Percentiles rank a stretch among this genome's conserved stretches.
These are phyloP conservation scores for Cryomyces minteri DNA, from an alignment of 495 filamentous ascomycete genomes.

Conservation along the genomic window DNA sequence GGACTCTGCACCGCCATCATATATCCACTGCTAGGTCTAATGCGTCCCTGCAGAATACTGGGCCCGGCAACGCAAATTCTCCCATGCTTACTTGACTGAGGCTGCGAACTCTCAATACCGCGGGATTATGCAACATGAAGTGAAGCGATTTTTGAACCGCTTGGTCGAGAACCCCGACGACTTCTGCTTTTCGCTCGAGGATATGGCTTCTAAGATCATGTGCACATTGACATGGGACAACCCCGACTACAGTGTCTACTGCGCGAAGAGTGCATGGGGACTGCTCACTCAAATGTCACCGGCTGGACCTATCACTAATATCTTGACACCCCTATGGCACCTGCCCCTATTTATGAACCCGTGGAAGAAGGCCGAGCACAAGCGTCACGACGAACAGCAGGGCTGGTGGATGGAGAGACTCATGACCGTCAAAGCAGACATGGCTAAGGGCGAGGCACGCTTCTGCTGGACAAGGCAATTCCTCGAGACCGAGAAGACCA, in stretches of 20 bases:
- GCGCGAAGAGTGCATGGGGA: slow-evolving; percentile 18
- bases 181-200: slow-evolving; percentile 19
- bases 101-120: slow-evolving; percentile 18
- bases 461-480: slow-evolving; percentile 12
- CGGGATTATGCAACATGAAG: slow-evolving; percentile 18
- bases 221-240: slow-evolving; percentile 18
- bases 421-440: slow-evolving; percentile 2
- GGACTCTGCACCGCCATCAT: background rate
- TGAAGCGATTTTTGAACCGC: slow-evolving; percentile 18
- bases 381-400: slow-evolving; percentile 18
- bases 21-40: background rate
- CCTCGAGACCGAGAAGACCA: slow-evolving; percentile 7
- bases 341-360: slow-evolving; percentile 16
- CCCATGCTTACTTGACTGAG: slow-evolving; percentile 17
- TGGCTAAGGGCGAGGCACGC: slow-evolving; percentile 8
- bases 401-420: slow-evolving; percentile 17
- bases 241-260: slow-evolving; percentile 13
- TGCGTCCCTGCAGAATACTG: slow-evolving; percentile 15
- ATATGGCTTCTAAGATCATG: slow-evolving; percentile 20
- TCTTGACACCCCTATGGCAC: slow-evolving; percentile 19
- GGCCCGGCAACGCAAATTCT: slow-evolving; percentile 20
- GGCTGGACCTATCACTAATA: slow-evolving; percentile 21
- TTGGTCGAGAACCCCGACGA: slow-evolving; percentile 17
- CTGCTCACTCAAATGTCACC: slow-evolving; percentile 22
- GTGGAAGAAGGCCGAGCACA: slow-evolving; percentile 17